Evolutionary conservation across 306 rosid genomes (phyloP).

Genomic region (Rosa rugosa): DNA sequence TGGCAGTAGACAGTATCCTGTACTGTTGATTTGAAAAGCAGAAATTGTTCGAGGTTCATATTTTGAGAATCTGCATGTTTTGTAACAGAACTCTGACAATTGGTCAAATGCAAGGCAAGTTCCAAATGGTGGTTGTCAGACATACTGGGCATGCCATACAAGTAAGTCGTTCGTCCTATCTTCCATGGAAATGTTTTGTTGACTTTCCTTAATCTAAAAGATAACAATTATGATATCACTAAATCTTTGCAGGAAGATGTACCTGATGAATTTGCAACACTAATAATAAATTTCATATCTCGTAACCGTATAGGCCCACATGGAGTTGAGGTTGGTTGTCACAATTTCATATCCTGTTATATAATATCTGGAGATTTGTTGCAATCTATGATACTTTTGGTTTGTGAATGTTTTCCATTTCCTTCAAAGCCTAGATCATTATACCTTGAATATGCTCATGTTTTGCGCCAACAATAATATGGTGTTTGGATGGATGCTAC

Average conservation of each 20-base stretch:
- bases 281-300: constrained; percentile 68
- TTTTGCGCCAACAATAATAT: not conserved
- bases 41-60: not conserved
- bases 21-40: not conserved
- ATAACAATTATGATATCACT: constrained; percentile 4
- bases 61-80: constrained; percentile 25
- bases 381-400: not conserved
- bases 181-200: constrained; percentile 8
- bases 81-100: constrained; percentile 80
- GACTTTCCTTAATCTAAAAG: constrained; percentile 1
- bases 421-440: not conserved
- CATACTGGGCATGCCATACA: constrained; percentile 97
- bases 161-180: constrained; percentile 35
- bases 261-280: constrained; percentile 81
- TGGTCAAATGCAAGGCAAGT: constrained; percentile 99
- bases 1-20: not conserved
- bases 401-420: not conserved
- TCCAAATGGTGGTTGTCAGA: constrained; percentile 85
- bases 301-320: constrained; percentile 80
- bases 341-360: constrained; percentile 6
- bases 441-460: not conserved
- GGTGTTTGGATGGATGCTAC: not conserved
- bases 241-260: constrained; percentile 73
- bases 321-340: constrained; percentile 78
- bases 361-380: not conserved